Conservation (phyloP, 2,329 filamentous ascomycete species). For the Leptodontidium sp. region DNA sequence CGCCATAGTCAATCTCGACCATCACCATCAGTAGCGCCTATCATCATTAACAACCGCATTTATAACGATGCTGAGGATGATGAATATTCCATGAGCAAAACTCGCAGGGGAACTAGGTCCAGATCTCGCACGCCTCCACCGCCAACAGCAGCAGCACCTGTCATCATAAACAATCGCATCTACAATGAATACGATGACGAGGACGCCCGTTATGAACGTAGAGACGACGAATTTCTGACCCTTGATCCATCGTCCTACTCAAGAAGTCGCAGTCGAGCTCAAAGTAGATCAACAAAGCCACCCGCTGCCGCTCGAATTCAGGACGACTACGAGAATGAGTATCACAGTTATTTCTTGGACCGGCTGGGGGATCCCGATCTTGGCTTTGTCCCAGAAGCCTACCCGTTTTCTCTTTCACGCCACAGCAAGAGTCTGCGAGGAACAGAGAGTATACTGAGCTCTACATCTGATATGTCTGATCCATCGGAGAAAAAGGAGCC, state of each 20-base stretch:
- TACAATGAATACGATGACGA: slow-evolving; percentile 3
- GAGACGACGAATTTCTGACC: neutral
- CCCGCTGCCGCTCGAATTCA: neutral
- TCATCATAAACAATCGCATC: slow-evolving; percentile 3
- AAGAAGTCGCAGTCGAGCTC: neutral
- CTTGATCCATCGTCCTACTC: neutral
- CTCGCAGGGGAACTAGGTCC: neutral
- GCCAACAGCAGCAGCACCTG: neutral
- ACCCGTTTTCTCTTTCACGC: slow-evolving; percentile 22
- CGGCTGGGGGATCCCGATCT: slow-evolving; percentile 7
- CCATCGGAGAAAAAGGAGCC: slow-evolving; percentile 15
- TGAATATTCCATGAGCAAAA: neutral
- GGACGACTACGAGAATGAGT: slow-evolving; percentile 4
- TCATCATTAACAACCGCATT: slow-evolving; percentile 15
- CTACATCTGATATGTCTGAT: slow-evolving; percentile 21
- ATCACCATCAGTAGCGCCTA: neutral
- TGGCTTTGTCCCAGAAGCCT: slow-evolving; percentile 8
- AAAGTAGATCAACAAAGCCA: neutral
- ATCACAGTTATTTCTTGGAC: neutral
- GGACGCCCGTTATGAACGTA: neutral
- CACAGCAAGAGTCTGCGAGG: slow-evolving; percentile 21
- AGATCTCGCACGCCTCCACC: neutral
- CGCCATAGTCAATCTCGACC: neutral
- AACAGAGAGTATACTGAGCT: slow-evolving; percentile 22
- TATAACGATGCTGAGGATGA: neutral